Base-by-base conservation (phyloP, 2,329 filamentous ascomycete genomes). In the Nothopassalora personata region DNA sequence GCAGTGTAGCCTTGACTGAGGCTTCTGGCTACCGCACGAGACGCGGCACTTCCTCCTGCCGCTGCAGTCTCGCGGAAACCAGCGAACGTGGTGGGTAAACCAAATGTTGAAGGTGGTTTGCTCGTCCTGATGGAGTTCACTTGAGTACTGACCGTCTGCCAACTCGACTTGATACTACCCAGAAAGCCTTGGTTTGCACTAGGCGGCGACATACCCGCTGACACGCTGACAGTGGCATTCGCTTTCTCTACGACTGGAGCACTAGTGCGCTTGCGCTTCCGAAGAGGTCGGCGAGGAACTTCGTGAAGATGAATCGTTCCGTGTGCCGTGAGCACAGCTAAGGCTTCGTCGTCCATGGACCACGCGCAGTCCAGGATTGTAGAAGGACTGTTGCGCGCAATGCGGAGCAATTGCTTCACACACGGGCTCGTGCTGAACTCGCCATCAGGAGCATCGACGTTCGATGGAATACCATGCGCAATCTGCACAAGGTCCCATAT, bases 291-390 rank as follows among this genome's bases (percentile, higher is more conserved):
- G 13, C 55, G 50, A 8, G 91, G 91, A 74, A 97, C 84, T 65
- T 96, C 90, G 64, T 96, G 87, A 47, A 97, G 83, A 75, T 99
- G 94, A 10, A 97, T 86, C 8, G 94, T 99, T n/a, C 93, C 91
- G 66, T 92, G 89, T 69, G 96, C 91, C 0, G 94, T 97, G 28
- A 97, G 86, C 76, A 99, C 86, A 1, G 92, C 93, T 43, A 95
- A 77, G 59, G 89, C 87, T 70, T 96, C 90, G 23, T 90, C 90
- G 57, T 87, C 86, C 3, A 90, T 90, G 56, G 84, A 88, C 94
- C 94, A 99, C 3, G 86, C 85, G 46, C 96, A 89, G 69, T 97
- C 93, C 23, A 97, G 84, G 57, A 97, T 90, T 56, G 90, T 89
- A 3, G 94, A 91, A 52, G 93, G 88, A 1, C 93, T 97, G 83